A percentile compares a stretch with the other conserved stretches of the same genome.
Conservation (phyloP, 1,284 basidiomycete species). For the Pascua guehoae region DNA sequence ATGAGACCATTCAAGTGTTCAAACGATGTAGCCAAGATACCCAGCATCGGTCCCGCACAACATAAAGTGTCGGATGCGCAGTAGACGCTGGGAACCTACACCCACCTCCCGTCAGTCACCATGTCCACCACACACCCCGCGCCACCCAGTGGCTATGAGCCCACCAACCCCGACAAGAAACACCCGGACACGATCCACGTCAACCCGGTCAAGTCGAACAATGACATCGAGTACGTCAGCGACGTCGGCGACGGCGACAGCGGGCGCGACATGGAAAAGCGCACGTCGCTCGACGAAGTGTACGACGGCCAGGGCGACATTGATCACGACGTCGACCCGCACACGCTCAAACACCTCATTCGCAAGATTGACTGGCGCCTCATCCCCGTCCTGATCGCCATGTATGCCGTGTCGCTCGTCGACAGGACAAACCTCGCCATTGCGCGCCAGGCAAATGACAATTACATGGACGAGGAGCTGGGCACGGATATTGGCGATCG, state of each 20-base stretch:
- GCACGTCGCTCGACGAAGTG: no score
- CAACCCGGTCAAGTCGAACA: no score
- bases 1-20: no score
- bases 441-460: conserved; percentile 14
- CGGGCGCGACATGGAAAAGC: background rate
- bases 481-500: conserved; percentile 30
- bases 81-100: no score
- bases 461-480: conserved; percentile 30
- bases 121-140: no score
- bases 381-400: conserved; percentile 13
- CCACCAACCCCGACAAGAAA: no score
- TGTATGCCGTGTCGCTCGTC: conserved; percentile 20
- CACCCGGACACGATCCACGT: no score
- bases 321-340: conserved; percentile 11
- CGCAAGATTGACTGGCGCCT: conserved; percentile 17
- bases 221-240: background rate
- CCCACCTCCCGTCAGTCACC: no score
- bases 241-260: background rate
- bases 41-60: no score
- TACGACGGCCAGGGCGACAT: conserved; percentile 3
- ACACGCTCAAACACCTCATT: conserved; percentile 3
- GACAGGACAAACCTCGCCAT: conserved; percentile 26
- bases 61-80: no score
- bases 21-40: no score
- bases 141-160: no score